These are phyloP conservation scores for Fraxinus dipetala DNA, from an alignment of 305 asterid genomes.

Conservation along the genomic window DNA sequence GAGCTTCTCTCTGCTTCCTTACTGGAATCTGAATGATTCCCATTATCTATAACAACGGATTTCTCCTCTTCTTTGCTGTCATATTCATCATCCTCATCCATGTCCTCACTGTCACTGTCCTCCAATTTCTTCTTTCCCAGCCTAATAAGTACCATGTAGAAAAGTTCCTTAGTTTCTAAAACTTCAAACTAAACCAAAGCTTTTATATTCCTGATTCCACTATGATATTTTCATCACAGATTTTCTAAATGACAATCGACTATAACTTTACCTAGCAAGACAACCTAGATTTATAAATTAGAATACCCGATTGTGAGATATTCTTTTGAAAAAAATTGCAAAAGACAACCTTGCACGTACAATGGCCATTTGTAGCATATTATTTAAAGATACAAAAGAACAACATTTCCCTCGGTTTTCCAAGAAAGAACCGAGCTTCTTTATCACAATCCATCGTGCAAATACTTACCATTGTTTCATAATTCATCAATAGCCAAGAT, in stretches of 20 bases:
- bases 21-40: conserved; percentile 56
- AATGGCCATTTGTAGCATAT: background rate
- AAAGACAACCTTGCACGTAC: background rate
- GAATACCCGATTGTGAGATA: background rate
- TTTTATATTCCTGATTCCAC: background rate
- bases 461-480: background rate
- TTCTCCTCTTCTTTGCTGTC: conserved; percentile 47
- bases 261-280: background rate
- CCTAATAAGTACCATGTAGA: conserved; percentile 40
- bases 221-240: background rate
- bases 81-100: conserved; percentile 48
- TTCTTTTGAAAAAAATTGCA: background rate
- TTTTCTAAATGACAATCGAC: background rate
- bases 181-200: background rate
- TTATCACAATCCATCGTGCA: background rate
- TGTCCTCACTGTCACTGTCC: conserved; percentile 73
- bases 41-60: conserved; percentile 56
- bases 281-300: background rate
- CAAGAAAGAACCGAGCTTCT: background rate
- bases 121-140: conserved; percentile 70
- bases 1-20: conserved; percentile 56
- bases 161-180: background rate
- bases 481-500: background rate
- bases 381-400: background rate
- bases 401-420: background rate